A percentile compares a stretch with the other conserved stretches of the same genome.
phyloP scores from a whole-genome alignment of 2,329 filamentous ascomycete genomes.

The Periglandula ipomoeae region DNA sequence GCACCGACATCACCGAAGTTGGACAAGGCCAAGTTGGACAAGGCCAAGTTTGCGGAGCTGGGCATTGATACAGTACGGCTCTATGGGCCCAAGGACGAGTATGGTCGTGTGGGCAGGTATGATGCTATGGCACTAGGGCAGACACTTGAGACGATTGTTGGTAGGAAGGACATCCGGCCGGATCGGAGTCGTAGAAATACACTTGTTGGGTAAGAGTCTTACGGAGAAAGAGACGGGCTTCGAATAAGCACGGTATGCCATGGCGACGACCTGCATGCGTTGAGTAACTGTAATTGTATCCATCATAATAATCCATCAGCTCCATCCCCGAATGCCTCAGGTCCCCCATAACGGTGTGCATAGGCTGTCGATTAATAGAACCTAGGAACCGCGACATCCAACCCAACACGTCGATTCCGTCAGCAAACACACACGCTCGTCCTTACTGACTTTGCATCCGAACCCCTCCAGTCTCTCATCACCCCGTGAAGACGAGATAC shows the following conservation, averaged over 20 bases:
- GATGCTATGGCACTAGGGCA: slow-evolving; percentile 66
- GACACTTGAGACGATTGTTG: slow-evolving; percentile 69
- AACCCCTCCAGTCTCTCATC: not conserved
- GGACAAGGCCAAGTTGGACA: slow-evolving; percentile 59
- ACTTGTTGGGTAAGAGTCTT: slow-evolving; percentile 24
- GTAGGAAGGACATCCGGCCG: slow-evolving; percentile 34
- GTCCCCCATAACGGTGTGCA: not conserved
- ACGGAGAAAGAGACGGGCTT: no score
- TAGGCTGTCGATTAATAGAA: not conserved
- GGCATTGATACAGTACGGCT: slow-evolving; percentile 72
- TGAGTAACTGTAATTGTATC: not conserved
- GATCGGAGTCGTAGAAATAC: slow-evolving; percentile 37
- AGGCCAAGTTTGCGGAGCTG: slow-evolving; percentile 47
- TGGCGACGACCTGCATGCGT: not conserved
- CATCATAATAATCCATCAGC: not conserved
- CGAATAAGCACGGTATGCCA: no score
- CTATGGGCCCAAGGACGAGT: slow-evolving; percentile 54
- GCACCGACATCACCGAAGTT: slow-evolving; percentile 61
- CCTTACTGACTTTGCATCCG: no score
- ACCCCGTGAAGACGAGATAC: slow-evolving; percentile 20
- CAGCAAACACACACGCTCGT: no score
- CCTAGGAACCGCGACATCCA: no score
- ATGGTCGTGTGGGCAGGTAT: slow-evolving; percentile 48
- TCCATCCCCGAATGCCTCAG: no score
- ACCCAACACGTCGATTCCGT: no score